Evolutionary conservation across 225 moss, liverwort and hornwort genomes (phyloP), one percentile per base, ranked within the genome.

Genomic region (Lunularia cruciata): DNA sequence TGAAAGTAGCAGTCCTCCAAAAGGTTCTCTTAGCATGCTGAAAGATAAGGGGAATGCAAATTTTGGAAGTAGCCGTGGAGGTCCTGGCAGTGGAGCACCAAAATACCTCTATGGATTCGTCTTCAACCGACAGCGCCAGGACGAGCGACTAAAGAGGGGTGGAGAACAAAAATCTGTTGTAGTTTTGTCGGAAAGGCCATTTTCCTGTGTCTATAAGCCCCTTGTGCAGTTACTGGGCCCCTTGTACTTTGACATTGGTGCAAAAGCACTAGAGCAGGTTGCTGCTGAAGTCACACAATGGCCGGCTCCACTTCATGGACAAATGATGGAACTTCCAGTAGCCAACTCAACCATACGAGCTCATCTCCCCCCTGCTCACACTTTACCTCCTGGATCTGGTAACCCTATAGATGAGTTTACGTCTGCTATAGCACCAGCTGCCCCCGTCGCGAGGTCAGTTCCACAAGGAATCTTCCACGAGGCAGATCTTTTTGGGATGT

Each of bases 51-150:
- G 63, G 71, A 84, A 60, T 47, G 78, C 71, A 45, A 66, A 34
- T 76, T 65, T 73, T 73, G 59, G 83, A 71, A 75, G 28, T 62
- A 83, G 82, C 73, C 79, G 84, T 61, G 85, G 87, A 58, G 92
- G 88, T 20, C 85, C 92, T 71, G 94, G 91, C 32, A 89, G 90
- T 75, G 86, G 92, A 79, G 87, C 88, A 56, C 87, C 87, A 13
- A 86, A 86, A 60, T 98, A 84, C 72, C 61, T 98, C 10, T 98
- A 98, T 77, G 96, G 96, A 23, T 98, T 98, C 83, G 96, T 98
- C 47, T 98, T 98, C 81, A 98, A 98, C 86, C 90, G 96, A 77
- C 96, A 98, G 83, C 87, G 96, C 63, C 90, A 98, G 79, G 96
- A 98, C 72, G 90, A 98, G 81, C 90, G 96, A 54, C 82, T 98